Evolutionary conservation across 345 rosid species (phyloP), one percentile per base, ranked within the genome.

Genomic region (Sonneratia alba): DNA sequence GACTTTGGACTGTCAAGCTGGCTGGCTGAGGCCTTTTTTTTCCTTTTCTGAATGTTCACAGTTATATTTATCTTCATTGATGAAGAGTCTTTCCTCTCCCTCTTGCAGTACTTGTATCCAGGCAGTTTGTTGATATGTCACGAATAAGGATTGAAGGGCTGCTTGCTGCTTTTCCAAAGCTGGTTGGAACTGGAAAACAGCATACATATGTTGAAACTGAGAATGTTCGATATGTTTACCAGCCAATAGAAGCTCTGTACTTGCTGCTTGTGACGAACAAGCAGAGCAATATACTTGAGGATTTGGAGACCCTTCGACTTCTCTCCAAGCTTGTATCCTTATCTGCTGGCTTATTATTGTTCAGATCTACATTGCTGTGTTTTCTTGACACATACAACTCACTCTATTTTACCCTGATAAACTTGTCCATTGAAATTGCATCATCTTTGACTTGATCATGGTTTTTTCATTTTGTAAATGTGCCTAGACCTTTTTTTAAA

Each of bases 151-250:
- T 96, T 67, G 99, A 96, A 82, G 96, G 99, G 36, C 93, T 92
- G 67, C 99, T 96, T 81, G 99, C 98, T n/a, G 99, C 99, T 70
- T 96, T 92, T 78, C 99, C 99, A 66, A 96, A 92, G 88, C 77
- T 96, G 88, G 88, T 96, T 32, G 98, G 98, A 63, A 89, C 86
- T 48, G 99, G 97, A 66, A 96, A 92, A 85, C 99, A 96, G 76
- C 99, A 96, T 76, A 96, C 98, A 0, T 92, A 87, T 80, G 86
- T 96, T 48, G 99, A 96, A 86, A 96, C 97, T 32, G 98, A 92
- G 84, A 91, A 96, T 78, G 99, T 92, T 53, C 90, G 98, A 66
- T 96, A 96, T 83, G 99, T 96, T 56, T 96, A 92, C 79, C 99
- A 96, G 87, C 98, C 99, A 71, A 89, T 96, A 48, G 99, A 96